Conservation (phyloP, 2,329 filamentous ascomycete species). For the Diaporthe amygdali region DNA sequence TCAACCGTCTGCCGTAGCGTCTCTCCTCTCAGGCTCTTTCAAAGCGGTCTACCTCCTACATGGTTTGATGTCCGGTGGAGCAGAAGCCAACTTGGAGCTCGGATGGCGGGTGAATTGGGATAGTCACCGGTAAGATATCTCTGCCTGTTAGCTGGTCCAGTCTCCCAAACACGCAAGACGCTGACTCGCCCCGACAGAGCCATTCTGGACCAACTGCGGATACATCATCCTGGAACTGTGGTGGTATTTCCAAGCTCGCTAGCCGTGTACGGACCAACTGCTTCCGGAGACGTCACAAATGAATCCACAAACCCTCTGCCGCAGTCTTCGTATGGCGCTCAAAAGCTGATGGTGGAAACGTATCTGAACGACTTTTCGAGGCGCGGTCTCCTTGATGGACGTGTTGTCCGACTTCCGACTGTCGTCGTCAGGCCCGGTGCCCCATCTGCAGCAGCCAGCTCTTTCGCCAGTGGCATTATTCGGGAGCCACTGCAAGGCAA, state of each 20-base stretch:
- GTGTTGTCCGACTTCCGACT: slow-evolving; percentile 41
- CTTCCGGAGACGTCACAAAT: slow-evolving; percentile 45
- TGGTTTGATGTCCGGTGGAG: slow-evolving; percentile 67
- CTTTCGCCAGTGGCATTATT: slow-evolving; percentile 66
- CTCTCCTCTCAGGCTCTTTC: not conserved
- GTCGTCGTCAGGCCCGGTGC: slow-evolving; percentile 65
- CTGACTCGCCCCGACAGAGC: slow-evolving; percentile 17
- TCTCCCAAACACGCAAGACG: no score
- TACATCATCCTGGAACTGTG: slow-evolving; percentile 50
- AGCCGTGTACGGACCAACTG: slow-evolving; percentile 57
- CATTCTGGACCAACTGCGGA: slow-evolving; percentile 57
- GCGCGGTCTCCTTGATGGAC: slow-evolving; percentile 60
- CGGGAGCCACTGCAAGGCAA: slow-evolving; percentile 60
- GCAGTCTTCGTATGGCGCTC: slow-evolving; percentile 62
- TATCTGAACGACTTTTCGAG: slow-evolving; percentile 57
- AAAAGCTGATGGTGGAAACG: slow-evolving; percentile 67
- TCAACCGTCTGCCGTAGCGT: not conserved
- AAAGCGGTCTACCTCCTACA: slow-evolving; percentile 59
- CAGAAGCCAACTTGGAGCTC: slow-evolving; percentile 61
- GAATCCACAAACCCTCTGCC: slow-evolving; percentile 54
- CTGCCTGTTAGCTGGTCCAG: not conserved
- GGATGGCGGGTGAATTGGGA: not conserved
- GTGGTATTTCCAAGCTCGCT: slow-evolving; percentile 64
- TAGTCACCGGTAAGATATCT: not conserved
- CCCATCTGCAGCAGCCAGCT: slow-evolving; percentile 64